These are phyloP conservation scores for Lojkania enalia DNA, from an alignment of 2,329 filamentous ascomycete genomes.

Conservation along the genomic window DNA sequence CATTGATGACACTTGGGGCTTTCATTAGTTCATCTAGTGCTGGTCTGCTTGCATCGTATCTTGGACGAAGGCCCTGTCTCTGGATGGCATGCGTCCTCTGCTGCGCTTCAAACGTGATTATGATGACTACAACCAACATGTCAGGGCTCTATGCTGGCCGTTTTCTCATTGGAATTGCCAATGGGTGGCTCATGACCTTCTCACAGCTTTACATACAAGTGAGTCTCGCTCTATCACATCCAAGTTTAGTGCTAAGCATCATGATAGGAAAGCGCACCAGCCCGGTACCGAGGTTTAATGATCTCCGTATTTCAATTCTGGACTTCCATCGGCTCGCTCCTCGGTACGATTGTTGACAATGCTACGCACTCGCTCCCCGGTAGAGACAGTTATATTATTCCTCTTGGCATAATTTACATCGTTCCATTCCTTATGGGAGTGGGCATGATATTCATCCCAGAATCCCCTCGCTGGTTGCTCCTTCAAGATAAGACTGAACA, in stretches of 20 bases:
- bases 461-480: constrained; percentile 52
- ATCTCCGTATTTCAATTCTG: constrained; percentile 55
- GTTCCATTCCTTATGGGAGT: constrained; percentile 53
- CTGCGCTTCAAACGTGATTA: constrained; percentile 51
- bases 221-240: neutral
- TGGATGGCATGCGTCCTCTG: constrained; percentile 56
- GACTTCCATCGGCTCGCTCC: constrained; percentile 48
- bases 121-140: constrained; percentile 60
- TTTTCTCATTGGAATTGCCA: constrained; percentile 59
- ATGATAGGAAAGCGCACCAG: constrained; percentile 50
- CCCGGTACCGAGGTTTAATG: constrained; percentile 55
- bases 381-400: constrained; percentile 48
- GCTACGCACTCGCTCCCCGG: constrained; percentile 39
- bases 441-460: constrained; percentile 41
- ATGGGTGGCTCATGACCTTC: constrained; percentile 59
- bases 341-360: constrained; percentile 58
- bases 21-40: constrained; percentile 49
- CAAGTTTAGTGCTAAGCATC: constrained; percentile 3
- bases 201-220: constrained; percentile 56
- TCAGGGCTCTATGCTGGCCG: constrained; percentile 59
- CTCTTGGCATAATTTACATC: constrained; percentile 58
- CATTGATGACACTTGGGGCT: constrained; percentile 51
- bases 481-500: constrained; percentile 22
- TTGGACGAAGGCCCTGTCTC: constrained; percentile 50
- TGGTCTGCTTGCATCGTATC: constrained; percentile 35